phyloP scores from a whole-genome alignment of 1,139 yeast genomes.

The Scheffersomyces titani region DNA sequence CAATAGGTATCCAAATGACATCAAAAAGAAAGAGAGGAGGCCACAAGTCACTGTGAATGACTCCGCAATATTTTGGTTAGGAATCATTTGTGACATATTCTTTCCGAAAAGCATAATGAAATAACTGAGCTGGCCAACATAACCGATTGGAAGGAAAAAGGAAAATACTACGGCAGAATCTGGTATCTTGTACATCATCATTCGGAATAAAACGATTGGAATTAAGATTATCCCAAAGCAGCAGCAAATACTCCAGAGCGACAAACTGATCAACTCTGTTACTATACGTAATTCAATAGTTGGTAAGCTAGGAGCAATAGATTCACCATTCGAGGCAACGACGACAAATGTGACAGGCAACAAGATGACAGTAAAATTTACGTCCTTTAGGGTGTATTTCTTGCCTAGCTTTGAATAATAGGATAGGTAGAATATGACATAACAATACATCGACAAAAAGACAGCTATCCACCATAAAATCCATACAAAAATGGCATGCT shows the following conservation, averaged over 20 bases:
- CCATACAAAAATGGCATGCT: conserved; percentile 41
- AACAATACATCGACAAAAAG: conserved; percentile 42
- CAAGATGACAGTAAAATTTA: conserved; percentile 26
- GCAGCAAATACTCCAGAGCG: conserved; percentile 72
- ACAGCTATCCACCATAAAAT: conserved; percentile 73
- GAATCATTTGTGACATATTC: conserved; percentile 14
- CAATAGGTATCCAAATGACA: conserved; percentile 24
- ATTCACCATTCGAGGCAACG: conserved; percentile 64
- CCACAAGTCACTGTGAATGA: conserved; percentile 15
- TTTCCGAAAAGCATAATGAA: conserved; percentile 63
- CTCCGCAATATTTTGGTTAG: neutral
- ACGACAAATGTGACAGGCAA: conserved; percentile 82
- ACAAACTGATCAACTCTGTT: conserved; percentile 53
- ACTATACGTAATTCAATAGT: conserved; percentile 41
- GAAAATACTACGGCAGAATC: conserved; percentile 46
- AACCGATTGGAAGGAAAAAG: conserved; percentile 62
- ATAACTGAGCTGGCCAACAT: conserved; percentile 78
- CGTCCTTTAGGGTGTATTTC: conserved; percentile 2
- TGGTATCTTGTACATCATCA: conserved; percentile 64
- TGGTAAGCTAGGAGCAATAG: conserved; percentile 49
- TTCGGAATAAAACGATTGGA: conserved; percentile 58
- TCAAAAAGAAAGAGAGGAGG: conserved; percentile 14
- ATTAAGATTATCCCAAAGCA: conserved; percentile 55
- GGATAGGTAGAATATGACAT: conserved; percentile 12
- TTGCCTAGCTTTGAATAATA: conserved; percentile 10